These are phyloP conservation scores for Psidium friedrichsthalianum DNA, from an alignment of 345 rosid species.

Conservation along the genomic window DNA sequence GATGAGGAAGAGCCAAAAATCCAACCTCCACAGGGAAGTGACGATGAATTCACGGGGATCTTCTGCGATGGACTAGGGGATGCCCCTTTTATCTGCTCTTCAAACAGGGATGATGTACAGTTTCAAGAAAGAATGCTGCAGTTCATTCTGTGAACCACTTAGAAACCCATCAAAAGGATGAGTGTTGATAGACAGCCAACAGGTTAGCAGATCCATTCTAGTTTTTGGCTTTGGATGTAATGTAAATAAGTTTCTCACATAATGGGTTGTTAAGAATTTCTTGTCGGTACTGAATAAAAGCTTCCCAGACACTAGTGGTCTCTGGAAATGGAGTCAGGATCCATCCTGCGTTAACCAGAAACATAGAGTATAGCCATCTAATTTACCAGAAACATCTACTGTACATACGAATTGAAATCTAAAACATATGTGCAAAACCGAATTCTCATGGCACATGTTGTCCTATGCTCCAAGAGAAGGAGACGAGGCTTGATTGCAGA, in stretches of 20 bases:
- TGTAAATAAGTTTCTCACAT: neutral
- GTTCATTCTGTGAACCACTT: slow-evolving; percentile 12
- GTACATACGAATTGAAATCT: too few species aligned
- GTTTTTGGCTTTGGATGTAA: neutral
- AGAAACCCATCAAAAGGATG: neutral
- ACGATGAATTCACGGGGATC: slow-evolving; percentile 28
- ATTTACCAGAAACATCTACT: too few species aligned
- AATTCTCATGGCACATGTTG: too few species aligned
- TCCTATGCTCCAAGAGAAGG: too few species aligned
- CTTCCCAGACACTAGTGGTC: neutral
- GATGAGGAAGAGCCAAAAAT: slow-evolving; percentile 22
- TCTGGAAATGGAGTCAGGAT: neutral
- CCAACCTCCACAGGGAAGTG: slow-evolving; percentile 4
- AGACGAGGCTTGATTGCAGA: neutral
- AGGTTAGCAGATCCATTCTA: neutral
- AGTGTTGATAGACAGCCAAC: neutral
- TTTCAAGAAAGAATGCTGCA: slow-evolving; percentile 21
- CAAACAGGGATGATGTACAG: slow-evolving; percentile 7
- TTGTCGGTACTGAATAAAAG: neutral
- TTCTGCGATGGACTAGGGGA: slow-evolving; percentile 21
- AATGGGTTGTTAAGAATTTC: neutral
- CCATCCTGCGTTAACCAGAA: too few species aligned
- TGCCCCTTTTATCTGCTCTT: slow-evolving; percentile 8
- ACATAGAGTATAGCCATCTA: too few species aligned
- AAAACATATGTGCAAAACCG: too few species aligned